A percentile compares a stretch with the other conserved stretches of the same genome.
phyloP scores from a whole-genome alignment of 2,329 filamentous ascomycete species.

The Claviceps digitariae region DNA sequence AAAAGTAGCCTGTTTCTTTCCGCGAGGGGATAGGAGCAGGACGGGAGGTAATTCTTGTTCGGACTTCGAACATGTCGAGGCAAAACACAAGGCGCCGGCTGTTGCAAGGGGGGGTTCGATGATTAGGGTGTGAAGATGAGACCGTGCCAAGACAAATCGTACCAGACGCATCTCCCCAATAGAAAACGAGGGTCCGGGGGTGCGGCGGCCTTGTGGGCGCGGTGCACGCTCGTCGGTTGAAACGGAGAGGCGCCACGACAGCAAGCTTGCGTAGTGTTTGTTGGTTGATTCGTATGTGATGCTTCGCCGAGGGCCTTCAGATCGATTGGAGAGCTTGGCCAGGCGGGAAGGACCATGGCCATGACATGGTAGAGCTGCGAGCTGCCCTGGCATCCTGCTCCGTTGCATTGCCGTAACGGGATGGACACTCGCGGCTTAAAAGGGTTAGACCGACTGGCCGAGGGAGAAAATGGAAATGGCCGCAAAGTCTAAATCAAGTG shows the following conservation, averaged over 20 bases:
- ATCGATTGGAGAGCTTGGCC: not conserved
- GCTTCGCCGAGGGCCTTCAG: not conserved
- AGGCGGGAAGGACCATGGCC: too few relatives aligned
- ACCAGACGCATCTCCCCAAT: not conserved
- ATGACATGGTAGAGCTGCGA: too few relatives aligned
- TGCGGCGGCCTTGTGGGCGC: not conserved
- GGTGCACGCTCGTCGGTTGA: not conserved
- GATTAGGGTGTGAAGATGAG: not conserved
- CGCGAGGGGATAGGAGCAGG: not conserved
- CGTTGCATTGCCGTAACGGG: not conserved
- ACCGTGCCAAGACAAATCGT: not conserved
- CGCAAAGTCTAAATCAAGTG: not conserved
- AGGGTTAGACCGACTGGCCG: not conserved
- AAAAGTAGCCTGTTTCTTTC: not conserved
- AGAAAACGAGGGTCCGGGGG: too few relatives aligned
- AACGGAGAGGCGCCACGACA: not conserved
- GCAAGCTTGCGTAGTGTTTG: not conserved
- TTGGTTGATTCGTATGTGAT: not conserved
- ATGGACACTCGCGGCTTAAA: not conserved
- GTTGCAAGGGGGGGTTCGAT: too few relatives aligned
- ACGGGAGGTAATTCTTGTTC: not conserved
- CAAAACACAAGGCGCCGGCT: not conserved
- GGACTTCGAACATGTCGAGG: not conserved
- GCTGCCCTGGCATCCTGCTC: not conserved
- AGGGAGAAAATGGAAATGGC: not conserved